phyloP scores from a whole-genome alignment of 495 filamentous ascomycete genomes.

The Trichoderma orchidacearum region DNA sequence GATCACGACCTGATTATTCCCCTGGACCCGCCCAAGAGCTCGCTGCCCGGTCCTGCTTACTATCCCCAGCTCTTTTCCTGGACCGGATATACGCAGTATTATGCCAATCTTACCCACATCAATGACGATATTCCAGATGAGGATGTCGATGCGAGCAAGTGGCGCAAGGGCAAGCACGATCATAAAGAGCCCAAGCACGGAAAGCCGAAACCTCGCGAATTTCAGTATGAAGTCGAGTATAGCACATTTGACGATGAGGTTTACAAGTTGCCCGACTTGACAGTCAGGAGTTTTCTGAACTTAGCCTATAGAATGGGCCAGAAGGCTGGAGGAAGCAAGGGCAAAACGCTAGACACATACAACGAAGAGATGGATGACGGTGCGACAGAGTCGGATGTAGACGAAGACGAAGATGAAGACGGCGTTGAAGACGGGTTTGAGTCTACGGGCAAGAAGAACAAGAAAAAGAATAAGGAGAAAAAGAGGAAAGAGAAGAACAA shows the following conservation, averaged over 20 bases:
- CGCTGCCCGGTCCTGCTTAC: conserved; percentile 83
- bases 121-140: conserved; percentile 45
- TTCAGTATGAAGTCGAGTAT: conserved; percentile 78
- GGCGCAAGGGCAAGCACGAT: conserved; percentile 41
- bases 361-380: conserved; percentile 11
- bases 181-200: conserved; percentile 35
- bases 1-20: conserved; percentile 53
- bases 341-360: conserved; percentile 6
- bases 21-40: conserved; percentile 51
- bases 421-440: conserved; percentile 7
- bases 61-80: conserved; percentile 68
- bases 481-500: conserved; percentile 37
- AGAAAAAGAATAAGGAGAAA: conserved; percentile 16
- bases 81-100: conserved; percentile 78
- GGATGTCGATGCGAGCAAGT: conserved; percentile 13
- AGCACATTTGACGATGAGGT: conserved; percentile 60
- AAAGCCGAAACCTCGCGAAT: conserved; percentile 43
- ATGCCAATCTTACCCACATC: conserved; percentile 77
- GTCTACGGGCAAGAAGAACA: conserved; percentile 9
- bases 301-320: conserved; percentile 68
- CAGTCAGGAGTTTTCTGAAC: conserved; percentile 64
- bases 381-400: conserved; percentile 3
- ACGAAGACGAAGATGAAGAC: conserved; percentile 2
- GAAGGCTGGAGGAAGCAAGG: conserved; percentile 13
- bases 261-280: conserved; percentile 71